Percentiles rank a stretch among this genome's conserved stretches.
phyloP scores from a whole-genome alignment of 2,329 filamentous ascomycete species.

The Aaosphaeria pasadenensis region DNA sequence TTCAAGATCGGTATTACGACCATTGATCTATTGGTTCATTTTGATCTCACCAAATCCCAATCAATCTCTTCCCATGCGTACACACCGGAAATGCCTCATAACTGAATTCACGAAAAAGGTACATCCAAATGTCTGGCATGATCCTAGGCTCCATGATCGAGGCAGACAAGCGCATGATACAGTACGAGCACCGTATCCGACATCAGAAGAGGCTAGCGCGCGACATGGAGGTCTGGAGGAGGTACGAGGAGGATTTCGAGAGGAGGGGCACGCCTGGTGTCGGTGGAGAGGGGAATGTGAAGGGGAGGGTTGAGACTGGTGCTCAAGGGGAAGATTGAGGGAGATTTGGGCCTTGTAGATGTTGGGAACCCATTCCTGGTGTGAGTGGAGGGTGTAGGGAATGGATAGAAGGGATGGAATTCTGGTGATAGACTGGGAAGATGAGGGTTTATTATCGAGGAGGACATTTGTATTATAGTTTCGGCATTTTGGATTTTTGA shows the following conservation, averaged over 20 bases:
- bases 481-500: no score
- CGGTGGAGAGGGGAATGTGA: slow-evolving; percentile 30
- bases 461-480: no score
- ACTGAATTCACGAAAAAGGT: slow-evolving; percentile 48
- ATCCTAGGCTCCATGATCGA: slow-evolving; percentile 75
- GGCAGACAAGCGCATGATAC: slow-evolving; percentile 65
- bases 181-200: slow-evolving; percentile 64
- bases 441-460: neutral
- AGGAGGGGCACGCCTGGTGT: slow-evolving; percentile 39
- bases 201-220: slow-evolving; percentile 61
- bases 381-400: neutral
- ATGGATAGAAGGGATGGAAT: neutral
- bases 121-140: slow-evolving; percentile 83
- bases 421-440: neutral
- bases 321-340: no score
- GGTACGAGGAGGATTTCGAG: slow-evolving; percentile 61
- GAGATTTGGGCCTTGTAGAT: no score
- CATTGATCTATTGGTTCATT: no score
- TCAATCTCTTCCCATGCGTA: neutral
- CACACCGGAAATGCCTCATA: neutral
- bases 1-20: neutral
- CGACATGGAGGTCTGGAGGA: slow-evolving; percentile 67
- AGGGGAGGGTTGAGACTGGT: slow-evolving; percentile 3
- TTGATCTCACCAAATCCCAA: no score
- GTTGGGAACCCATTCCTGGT: no score